phyloP scores from a whole-genome alignment of 2,329 filamentous ascomycete species.

The Camillea tinctor region DNA sequence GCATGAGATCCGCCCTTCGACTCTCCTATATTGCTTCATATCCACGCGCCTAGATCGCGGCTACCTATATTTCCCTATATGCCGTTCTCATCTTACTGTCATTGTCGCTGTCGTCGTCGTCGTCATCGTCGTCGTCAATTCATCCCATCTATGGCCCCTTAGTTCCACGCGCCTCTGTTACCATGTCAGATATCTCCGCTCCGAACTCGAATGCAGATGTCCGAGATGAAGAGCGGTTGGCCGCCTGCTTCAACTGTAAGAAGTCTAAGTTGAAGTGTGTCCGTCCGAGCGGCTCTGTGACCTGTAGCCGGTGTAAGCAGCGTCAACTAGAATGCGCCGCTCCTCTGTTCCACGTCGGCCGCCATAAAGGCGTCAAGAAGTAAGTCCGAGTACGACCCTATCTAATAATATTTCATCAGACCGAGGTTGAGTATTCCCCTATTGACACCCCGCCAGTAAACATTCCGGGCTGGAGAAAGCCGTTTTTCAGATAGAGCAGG shows the following conservation, averaged over 20 bases:
- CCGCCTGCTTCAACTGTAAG: conserved; percentile 35
- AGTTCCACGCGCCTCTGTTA: conserved; percentile 5
- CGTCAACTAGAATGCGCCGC: conserved; percentile 59
- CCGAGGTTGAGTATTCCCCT: not conserved
- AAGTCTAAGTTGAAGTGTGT: conserved; percentile 36
- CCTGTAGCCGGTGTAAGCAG: conserved; percentile 33
- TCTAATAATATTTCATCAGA: not conserved
- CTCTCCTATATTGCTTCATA: not conserved
- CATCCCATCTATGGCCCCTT: not conserved
- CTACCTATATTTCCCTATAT: not conserved
- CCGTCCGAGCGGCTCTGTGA: conserved; percentile 26
- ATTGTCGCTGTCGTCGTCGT: too few relatives aligned
- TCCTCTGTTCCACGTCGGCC: conserved; percentile 69
- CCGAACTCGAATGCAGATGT: conserved; percentile 21
- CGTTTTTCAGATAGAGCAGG: conserved; percentile 71
- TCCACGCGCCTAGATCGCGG: not conserved
- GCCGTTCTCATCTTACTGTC: not conserved
- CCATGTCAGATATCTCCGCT: conserved; percentile 25
- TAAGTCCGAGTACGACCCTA: conserved; percentile 35
- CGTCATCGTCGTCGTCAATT: not conserved
- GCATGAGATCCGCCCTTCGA: not conserved
- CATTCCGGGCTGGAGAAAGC: conserved; percentile 73
- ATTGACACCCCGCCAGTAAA: conserved; percentile 52
- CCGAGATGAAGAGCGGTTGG: conserved; percentile 31
- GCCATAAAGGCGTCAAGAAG: conserved; percentile 78